A percentile compares a stretch with the other conserved stretches of the same genome.
phyloP scores from a whole-genome alignment of 2,329 filamentous ascomycete species.

The Aspergillus chevalieri region DNA sequence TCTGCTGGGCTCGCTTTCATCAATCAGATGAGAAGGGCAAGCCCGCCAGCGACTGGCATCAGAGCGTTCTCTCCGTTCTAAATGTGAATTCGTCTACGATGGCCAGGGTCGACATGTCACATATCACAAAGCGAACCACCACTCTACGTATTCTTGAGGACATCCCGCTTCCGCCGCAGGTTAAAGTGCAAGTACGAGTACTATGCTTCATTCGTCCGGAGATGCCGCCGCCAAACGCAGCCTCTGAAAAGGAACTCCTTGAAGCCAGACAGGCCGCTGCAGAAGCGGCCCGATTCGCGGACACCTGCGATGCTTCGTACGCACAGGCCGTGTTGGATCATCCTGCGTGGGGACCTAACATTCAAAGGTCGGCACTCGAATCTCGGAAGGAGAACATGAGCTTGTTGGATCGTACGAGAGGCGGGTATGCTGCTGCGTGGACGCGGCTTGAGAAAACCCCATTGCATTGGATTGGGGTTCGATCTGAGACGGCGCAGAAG shows the following conservation, averaged over 20 bases:
- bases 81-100: conserved; percentile 43
- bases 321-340: conserved; percentile 33
- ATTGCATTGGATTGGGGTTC: conserved; percentile 53
- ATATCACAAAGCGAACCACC: conserved; percentile 47
- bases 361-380: conserved; percentile 1
- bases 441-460: conserved; percentile 52
- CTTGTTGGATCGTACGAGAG: conserved; percentile 39
- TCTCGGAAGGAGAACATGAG: conserved; percentile 23
- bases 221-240: conserved; percentile 11
- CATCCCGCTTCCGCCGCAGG: conserved; percentile 22
- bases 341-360: conserved; percentile 34
- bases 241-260: conserved; percentile 19
- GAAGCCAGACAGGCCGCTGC: conserved; percentile 29
- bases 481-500: conserved; percentile 39
- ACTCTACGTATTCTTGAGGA: conserved; percentile 26
- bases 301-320: conserved; percentile 34
- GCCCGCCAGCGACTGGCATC: conserved; percentile 47
- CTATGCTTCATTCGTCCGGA: conserved; percentile 53
- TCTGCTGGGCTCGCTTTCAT: conserved; percentile 53
- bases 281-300: conserved; percentile 32
- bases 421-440: conserved; percentile 46
- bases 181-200: conserved; percentile 53
- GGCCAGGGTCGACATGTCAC: conserved; percentile 42
- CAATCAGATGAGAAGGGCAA: conserved; percentile 22
- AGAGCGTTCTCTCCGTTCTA: conserved; percentile 51